Base-by-base conservation (phyloP, 2,329 filamentous ascomycete genomes). In the Penicillium oxalicum region DNA sequence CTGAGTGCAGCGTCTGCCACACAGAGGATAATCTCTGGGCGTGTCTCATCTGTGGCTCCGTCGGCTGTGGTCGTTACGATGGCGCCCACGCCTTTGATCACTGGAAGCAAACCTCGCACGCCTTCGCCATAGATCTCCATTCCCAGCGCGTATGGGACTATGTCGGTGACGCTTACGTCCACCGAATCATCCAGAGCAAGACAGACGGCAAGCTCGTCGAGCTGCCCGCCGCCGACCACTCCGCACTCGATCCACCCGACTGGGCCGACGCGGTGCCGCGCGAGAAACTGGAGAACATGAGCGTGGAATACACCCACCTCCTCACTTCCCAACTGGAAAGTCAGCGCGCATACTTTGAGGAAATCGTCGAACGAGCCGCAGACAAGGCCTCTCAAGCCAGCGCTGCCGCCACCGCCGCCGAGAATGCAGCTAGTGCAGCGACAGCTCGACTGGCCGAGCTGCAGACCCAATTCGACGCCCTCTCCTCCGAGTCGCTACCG, bases 71-170 rank as follows among this genome's bases (percentile, higher is more conserved):
- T 1, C 83, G 93, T 28, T 98, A 98, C 66, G 94, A 96, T 67
- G 83, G 86, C 27, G 93, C 90, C 0, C 91, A 97, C 62, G 91
- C 91, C 32, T 95, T 95, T 66, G 86, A 88, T 9, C 91, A 96
- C 69, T 96, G 89, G 81, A 90, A 94, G 69, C 80, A 88, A 47
- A 94, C 88, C 3, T 82, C 83, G 4, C 93, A 98, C 68, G 87
- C 87, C 54, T 98, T 95, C 65, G 87, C 90, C 26, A 87, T 98
- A 66, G 93, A 98, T 66, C 81, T 97, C 34, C 83, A 86, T 53
- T 95, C 90, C 0, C 91, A 98, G 67, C 86, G 95, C 60, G 91
- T 98, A 1, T 98, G 93, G 93, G 93, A 98, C 69, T 98, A 98
- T 56, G 88, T 88, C 0, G 90, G 88, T 4, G 93, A 98, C 64